Conservation (phyloP, 2,329 filamentous ascomycete species). For the Fusarium graminum region DNA sequence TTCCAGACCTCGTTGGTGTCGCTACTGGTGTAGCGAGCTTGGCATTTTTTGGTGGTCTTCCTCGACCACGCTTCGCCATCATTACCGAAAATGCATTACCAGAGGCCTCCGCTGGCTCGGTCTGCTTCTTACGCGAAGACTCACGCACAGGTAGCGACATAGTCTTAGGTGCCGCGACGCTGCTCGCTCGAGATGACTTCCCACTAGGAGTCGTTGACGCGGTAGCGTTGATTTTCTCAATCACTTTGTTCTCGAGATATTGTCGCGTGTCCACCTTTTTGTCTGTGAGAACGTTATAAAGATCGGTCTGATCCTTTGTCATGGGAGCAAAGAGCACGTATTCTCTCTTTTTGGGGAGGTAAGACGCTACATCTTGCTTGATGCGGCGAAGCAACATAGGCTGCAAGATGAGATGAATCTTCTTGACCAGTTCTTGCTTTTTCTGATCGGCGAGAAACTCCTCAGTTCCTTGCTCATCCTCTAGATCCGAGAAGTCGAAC, state of each 20-base stretch:
- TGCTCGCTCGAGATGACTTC: constrained; percentile 57
- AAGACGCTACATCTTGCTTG: constrained; percentile 91
- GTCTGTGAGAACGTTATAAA: constrained; percentile 78
- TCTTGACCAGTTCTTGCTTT: constrained; percentile 67
- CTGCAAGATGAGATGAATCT: constrained; percentile 92
- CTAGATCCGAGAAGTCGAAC: constrained; percentile 96
- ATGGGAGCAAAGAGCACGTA: constrained; percentile 96
- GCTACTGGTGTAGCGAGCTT: constrained; percentile 41
- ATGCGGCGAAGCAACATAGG: constrained; percentile 88
- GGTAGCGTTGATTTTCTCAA: constrained; percentile 66
- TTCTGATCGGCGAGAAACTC: constrained; percentile 84
- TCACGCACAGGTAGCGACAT: constrained; percentile 54
- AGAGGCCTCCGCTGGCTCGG: constrained; percentile 33
- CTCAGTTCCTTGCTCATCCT: constrained; percentile 83
- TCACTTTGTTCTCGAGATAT: constrained; percentile 84
- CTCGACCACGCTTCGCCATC: constrained; percentile 61
- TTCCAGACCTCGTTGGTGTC: constrained; percentile 36
- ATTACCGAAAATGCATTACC: constrained; percentile 67
- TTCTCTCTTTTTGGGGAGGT: constrained; percentile 95
- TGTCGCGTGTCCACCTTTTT: constrained; percentile 73
- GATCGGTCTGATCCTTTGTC: constrained; percentile 88
- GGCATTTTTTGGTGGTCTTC: constrained; percentile 43
- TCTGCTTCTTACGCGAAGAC: constrained; percentile 53
- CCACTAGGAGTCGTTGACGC: constrained; percentile 51
- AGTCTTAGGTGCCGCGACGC: constrained; percentile 43